phyloP scores from a whole-genome alignment of 2,329 filamentous ascomycete genomes.

The Ceratocystis eucalypticola region DNA sequence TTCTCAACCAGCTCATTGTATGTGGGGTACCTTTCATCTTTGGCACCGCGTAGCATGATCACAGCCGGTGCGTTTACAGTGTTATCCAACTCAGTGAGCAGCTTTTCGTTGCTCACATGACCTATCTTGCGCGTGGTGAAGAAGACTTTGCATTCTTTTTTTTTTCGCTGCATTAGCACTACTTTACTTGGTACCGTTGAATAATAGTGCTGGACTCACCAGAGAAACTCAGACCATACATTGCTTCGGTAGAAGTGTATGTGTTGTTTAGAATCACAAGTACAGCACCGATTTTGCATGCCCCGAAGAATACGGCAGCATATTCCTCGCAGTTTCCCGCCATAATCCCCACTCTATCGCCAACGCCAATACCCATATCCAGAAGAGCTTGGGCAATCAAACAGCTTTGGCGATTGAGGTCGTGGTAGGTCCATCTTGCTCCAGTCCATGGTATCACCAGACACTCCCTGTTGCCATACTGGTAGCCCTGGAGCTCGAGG shows the following conservation, averaged over 20 bases:
- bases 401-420: constrained; percentile 48
- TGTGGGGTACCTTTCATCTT: constrained; percentile 40
- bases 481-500: constrained; percentile 54
- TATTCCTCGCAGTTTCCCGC: constrained; percentile 72
- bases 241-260: constrained; percentile 59
- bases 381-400: constrained; percentile 52
- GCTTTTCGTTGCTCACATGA: constrained; percentile 45
- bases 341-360: constrained; percentile 63
- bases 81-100: constrained; percentile 41
- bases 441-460: constrained; percentile 65
- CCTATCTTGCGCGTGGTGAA: constrained; percentile 61
- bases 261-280: constrained; percentile 73
- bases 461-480: constrained; percentile 52
- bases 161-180: constrained; percentile 23
- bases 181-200: background rate
- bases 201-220: constrained; percentile 32
- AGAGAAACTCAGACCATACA: constrained; percentile 57
- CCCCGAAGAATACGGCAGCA: constrained; percentile 60
- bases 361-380: constrained; percentile 50
- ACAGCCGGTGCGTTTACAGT: constrained; percentile 37
- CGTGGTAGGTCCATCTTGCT: constrained; percentile 57
- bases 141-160: constrained; percentile 55
- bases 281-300: constrained; percentile 51
- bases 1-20: constrained; percentile 46
- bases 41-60: constrained; percentile 47